Base-by-base conservation (phyloP, 352 stramenopile genomes). In the Phytophthora pseudosyringae region DNA sequence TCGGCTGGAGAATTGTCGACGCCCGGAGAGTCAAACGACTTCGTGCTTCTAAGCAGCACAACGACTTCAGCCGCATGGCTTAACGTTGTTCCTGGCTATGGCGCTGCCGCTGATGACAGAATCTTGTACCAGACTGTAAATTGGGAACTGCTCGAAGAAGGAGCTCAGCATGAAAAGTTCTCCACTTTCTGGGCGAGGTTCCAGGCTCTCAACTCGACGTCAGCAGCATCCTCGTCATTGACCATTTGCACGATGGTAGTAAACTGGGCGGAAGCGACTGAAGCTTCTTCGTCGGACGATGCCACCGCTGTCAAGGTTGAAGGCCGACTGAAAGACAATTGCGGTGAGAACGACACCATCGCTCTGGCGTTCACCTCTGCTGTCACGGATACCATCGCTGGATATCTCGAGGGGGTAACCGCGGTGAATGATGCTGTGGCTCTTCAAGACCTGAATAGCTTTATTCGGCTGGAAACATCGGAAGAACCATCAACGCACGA, bases 181-280 rank as follows among this genome's bases (percentile, higher is more conserved):
- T 51, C 52, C 1, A 59, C 58, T 8, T 61, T 59, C 31, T 79
- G 67, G 67, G 67, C 62, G 10, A 69, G 67, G 11, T 79, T 79
- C 41, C 43, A 62, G 11, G 18, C 36, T 15, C 21, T 26, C 36
- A 59, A 40, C 11, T 26, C 36, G 38, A 21, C 21, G 21, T 21
- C 21, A 21, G 41, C 10, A 44, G 12, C 38, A 26, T 44, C 38
- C n/a, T 13, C 7, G 5, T 26, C 38, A 7, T 44, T 16, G 18
- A 54, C 58, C 4, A 43, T 61, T 6, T 77, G 72, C 9, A 32
- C 67, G 3, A 63, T 61, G 31, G 39, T 75, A 21, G 68, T 38
- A 1, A 25, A 75, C 2, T 75, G 68, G 68, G 41, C 67, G 35
- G 18, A 21, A 35, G 31, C 31, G 31, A 35, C 31, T 35, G 31